phyloP scores from a whole-genome alignment of 768 basidiomycete species.

The Suillus subalutaceus region DNA sequence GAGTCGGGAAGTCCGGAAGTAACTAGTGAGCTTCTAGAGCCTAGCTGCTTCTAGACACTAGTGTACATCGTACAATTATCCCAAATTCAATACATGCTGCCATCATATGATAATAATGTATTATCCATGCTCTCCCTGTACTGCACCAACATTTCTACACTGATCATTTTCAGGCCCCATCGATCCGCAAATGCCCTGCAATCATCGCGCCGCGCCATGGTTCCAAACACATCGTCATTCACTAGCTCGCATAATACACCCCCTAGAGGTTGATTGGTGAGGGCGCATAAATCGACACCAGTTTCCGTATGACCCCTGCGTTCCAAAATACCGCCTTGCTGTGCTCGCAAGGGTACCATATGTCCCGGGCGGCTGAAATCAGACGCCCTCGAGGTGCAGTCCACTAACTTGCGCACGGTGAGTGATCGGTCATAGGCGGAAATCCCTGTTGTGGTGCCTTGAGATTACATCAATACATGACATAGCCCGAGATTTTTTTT shows the following conservation, averaged over 20 bases:
- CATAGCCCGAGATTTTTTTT: background rate
- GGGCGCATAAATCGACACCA: slow-evolving; percentile 80
- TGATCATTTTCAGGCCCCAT: slow-evolving; percentile 93
- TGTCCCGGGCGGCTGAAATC: slow-evolving; percentile 95
- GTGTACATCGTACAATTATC: too few species aligned
- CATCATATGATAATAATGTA: background rate
- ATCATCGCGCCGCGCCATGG: slow-evolving; percentile 92
- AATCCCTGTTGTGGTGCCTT: slow-evolving; percentile 93
- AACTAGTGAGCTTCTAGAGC: too few species aligned
- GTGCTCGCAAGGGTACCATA: slow-evolving; percentile 89
- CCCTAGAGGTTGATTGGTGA: slow-evolving; percentile 61
- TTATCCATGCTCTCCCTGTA: slow-evolving; percentile 20
- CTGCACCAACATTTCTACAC: slow-evolving; percentile 79
- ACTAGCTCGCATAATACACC: slow-evolving; percentile 95
- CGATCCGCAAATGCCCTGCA: slow-evolving; percentile 88
- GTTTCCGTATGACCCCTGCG: slow-evolving; percentile 94
- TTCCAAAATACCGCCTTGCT: slow-evolving; percentile 78
- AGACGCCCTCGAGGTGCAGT: slow-evolving; percentile 49
- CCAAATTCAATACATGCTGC: background rate
- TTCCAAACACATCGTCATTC: slow-evolving; percentile 85
- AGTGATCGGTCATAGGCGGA: slow-evolving; percentile 96
- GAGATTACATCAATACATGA: background rate
- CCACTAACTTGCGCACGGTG: slow-evolving; percentile 75
- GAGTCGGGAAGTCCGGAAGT: too few species aligned
- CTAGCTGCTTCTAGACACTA: too few species aligned